Evolutionary conservation across 495 filamentous ascomycete species (phyloP), one percentile per base, ranked within the genome.

Genomic region (Podospora comata): DNA sequence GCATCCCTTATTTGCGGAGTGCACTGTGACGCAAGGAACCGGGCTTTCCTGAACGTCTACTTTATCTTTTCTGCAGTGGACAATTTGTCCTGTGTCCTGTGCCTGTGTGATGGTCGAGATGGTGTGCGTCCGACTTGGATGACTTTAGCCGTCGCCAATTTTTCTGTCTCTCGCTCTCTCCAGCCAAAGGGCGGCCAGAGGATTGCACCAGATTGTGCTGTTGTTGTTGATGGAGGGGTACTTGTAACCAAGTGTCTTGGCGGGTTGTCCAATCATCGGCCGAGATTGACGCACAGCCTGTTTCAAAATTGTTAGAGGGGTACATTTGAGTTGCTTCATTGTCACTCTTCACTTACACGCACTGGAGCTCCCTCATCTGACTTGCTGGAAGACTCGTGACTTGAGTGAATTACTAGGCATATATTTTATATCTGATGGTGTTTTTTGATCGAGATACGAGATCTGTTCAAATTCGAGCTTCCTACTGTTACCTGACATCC

Each of bases 91-190:
- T 39, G 34, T 39, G 34, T 32, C 30, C 30, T 32, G 3, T 32
- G 30, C 30, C 23, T 23, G 23, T 23, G 23, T 23, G 23, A 2
- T 32, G 30, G 39, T 48, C 39, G 13, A 13, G 15, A 48, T 13
- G 39, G 39, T 48, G 39, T 48, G 39, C 39, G 39, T 48, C 4
- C 7, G 30, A 5, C 39, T 48, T 48, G 39, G 39, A 48, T 48
- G 55, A 58, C 23, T 58, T 58, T 58, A 58, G 55, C 55, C 55
- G 55, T n/a, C 20, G 55, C 18, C n/a, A 58, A 6, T 18, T 56
- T 58, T 58, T 58, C 11, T 58, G 19, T 58, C 13, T 23, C 1
- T 23, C 23, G 23, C 23, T 23, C 23, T 23, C 15, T 56, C 54
- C 23, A 58, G 55, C 11, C 9, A 19, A 19, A 58, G 55, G 23